A percentile compares a stretch with the other conserved stretches of the same genome.
Conservation (phyloP, 345 rosid species). For the Eucalyptus tenuipes region DNA sequence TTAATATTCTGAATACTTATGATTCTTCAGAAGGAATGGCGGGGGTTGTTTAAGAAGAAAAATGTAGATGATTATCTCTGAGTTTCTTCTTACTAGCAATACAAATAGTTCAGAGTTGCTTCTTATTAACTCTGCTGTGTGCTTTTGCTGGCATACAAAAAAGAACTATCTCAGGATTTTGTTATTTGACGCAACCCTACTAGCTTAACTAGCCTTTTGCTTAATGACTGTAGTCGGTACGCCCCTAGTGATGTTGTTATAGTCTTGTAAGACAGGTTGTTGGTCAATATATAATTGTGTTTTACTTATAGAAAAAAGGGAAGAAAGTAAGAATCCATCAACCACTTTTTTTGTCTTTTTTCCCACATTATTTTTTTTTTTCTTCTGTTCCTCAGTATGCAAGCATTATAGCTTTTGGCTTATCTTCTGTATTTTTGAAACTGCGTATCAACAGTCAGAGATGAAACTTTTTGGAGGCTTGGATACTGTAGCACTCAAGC, state of each 20-base stretch:
- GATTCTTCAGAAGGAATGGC: background rate
- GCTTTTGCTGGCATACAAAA: background rate
- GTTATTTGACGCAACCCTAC: background rate
- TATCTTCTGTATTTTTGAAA: background rate
- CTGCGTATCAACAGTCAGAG: slow-evolving; percentile 50
- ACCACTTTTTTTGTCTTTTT: background rate
- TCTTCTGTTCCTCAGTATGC: background rate
- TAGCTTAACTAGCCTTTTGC: background rate
- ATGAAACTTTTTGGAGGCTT: slow-evolving; percentile 83
- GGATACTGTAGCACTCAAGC: slow-evolving; percentile 70
- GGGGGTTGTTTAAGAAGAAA: background rate
- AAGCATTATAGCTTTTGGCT: background rate
- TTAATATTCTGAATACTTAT: background rate
- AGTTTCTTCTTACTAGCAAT: background rate
- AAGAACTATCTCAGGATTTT: background rate
- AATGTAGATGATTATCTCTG: background rate
- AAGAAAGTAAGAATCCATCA: background rate
- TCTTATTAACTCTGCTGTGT: background rate
- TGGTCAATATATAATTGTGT: background rate
- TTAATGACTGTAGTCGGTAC: background rate
- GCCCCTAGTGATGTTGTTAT: background rate
- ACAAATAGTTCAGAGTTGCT: background rate
- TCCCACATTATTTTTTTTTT: background rate
- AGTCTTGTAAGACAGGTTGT: background rate
- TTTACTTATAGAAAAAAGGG: background rate